Percentiles rank a stretch among this genome's conserved stretches.
Conservation (phyloP, 1,284 basidiomycete genomes). For the Moesziomyces globuligerus region DNA sequence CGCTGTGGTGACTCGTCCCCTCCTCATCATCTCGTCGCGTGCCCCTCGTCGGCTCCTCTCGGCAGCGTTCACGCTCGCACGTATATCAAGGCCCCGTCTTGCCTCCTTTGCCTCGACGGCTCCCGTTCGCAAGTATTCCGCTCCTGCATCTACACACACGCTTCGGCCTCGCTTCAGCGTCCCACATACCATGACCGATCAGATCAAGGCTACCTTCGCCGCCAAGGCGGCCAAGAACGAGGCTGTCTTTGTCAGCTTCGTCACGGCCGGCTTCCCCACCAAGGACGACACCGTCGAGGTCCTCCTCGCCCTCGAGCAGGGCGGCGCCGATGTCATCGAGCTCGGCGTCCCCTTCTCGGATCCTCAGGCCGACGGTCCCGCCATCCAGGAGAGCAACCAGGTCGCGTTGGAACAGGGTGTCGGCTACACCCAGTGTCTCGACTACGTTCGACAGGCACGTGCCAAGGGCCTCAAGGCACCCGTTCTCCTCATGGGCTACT, state of each 20-base stretch:
- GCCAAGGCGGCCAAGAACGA: slow-evolving; percentile 62
- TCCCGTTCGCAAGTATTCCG: slow-evolving; percentile 4
- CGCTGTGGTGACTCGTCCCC: slow-evolving; percentile 28
- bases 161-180: background rate
- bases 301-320: slow-evolving; percentile 88
- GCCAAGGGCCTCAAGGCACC: slow-evolving; percentile 83
- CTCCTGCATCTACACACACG: background rate
- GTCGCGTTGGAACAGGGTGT: slow-evolving; percentile 62
- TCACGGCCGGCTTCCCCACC: slow-evolving; percentile 65
- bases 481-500: slow-evolving; percentile 82
- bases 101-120: background rate
- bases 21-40: slow-evolving; percentile 13
- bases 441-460: slow-evolving; percentile 82
- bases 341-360: slow-evolving; percentile 94
- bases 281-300: slow-evolving; percentile 80
- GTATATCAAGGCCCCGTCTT: background rate
- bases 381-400: slow-evolving; percentile 87
- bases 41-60: slow-evolving; percentile 2
- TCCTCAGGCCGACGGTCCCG: slow-evolving; percentile 87
- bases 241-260: slow-evolving; percentile 64
- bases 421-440: slow-evolving; percentile 70
- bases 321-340: slow-evolving; percentile 94
- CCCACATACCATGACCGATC: slow-evolving; percentile 53
- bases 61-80: slow-evolving; percentile 5
- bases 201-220: slow-evolving; percentile 55